A percentile compares a stretch with the other conserved stretches of the same genome.
These are phyloP conservation scores for Botryosphaeria dothidea DNA, from an alignment of 2,329 filamentous ascomycete species.

Conservation along the genomic window DNA sequence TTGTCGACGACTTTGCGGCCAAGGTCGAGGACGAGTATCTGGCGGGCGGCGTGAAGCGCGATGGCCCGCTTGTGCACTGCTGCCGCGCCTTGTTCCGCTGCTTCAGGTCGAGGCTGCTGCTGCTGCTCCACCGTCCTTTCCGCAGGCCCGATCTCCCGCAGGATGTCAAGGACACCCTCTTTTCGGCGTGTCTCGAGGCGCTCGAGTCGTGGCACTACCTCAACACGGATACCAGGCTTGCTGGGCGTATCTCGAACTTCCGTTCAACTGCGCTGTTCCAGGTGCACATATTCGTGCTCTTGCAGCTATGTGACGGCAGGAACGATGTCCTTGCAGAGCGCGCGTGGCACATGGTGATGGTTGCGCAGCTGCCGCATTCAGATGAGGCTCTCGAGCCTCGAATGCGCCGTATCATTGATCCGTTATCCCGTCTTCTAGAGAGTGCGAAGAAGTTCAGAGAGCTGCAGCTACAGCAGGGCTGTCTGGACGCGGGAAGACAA, in stretches of 20 bases:
- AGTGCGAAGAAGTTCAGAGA: not conserved
- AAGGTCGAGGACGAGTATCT: not conserved
- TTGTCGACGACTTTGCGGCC: not conserved
- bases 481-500: not conserved
- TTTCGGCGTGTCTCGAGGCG: not conserved
- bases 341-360: not conserved
- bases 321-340: not conserved
- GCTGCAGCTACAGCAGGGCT: not conserved
- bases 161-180: not conserved
- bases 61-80: not conserved
- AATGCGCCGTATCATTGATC: not conserved
- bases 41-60: not conserved
- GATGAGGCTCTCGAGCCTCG: not conserved
- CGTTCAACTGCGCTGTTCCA: not conserved
- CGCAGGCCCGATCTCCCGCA: not conserved
- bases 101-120: not conserved
- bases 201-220: not conserved
- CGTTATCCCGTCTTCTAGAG: not conserved
- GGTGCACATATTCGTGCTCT: not conserved
- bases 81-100: not conserved
- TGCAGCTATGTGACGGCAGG: not conserved
- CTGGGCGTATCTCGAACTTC: not conserved
- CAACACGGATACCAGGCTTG: not conserved
- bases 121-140: not conserved
- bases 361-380: not conserved